Evolutionary conservation across 768 basidiomycete genomes (phyloP).

Genomic region (Sistotremastrum niveocremeum): DNA sequence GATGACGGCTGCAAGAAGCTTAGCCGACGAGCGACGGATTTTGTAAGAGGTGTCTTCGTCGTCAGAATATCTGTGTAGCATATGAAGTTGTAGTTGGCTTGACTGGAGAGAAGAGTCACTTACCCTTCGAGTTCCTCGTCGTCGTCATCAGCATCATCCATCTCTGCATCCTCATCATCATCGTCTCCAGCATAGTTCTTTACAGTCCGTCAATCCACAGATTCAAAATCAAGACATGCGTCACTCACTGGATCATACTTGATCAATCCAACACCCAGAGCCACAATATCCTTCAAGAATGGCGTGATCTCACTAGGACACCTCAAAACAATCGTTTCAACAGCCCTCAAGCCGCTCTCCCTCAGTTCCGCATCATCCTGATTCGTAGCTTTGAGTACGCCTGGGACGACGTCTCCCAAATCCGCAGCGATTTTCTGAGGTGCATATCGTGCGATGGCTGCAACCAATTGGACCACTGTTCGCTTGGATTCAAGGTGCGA

Average conservation of each 20-base stretch:
- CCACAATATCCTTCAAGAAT: conserved; percentile 54
- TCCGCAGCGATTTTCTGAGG: conserved; percentile 51
- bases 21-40: conserved; percentile 86
- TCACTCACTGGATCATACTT: conserved; percentile 82
- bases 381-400: conserved; percentile 52
- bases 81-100: conserved; percentile 7
- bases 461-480: conserved; percentile 66
- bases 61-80: conserved; percentile 65
- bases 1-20: conserved; percentile 73
- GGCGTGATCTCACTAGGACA: conserved; percentile 74
- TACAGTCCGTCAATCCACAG: no score
- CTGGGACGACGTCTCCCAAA: conserved; percentile 51
- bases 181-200: conserved; percentile 66
- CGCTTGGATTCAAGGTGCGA: conserved; percentile 56
- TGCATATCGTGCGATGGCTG: conserved; percentile 65
- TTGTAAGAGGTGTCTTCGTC: conserved; percentile 99
- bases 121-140: conserved; percentile 71
- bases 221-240: not conserved
- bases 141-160: conserved; percentile 50
- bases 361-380: conserved; percentile 74
- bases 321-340: conserved; percentile 74
- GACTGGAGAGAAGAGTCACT: conserved; percentile 14
- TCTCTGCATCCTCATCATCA: conserved; percentile 52
- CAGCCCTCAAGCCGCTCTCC: conserved; percentile 60
- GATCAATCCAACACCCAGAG: conserved; percentile 62